These are phyloP conservation scores for Heritiera fomes DNA, from an alignment of 345 rosid species.

Conservation along the genomic window DNA sequence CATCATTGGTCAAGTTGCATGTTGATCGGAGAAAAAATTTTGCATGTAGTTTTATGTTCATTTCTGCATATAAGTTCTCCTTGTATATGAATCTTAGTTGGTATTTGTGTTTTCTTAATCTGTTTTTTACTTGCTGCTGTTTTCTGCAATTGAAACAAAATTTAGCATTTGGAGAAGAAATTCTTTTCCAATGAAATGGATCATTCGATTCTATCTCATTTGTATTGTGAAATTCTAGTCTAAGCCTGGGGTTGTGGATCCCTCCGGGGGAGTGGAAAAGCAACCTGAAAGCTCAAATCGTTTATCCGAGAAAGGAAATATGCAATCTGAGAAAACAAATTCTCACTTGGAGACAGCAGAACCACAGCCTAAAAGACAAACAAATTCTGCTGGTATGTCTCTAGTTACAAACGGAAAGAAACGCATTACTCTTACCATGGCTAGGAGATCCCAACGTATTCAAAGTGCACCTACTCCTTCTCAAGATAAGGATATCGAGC, in stretches of 20 bases:
- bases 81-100: neutral
- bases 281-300: conserved; percentile 24
- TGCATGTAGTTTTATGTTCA: neutral
- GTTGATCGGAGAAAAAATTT: neutral
- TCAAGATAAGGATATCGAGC: conserved; percentile 26
- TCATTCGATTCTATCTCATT: neutral
- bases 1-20: neutral
- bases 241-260: neutral
- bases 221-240: too few species aligned
- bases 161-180: neutral
- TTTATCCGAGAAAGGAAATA: neutral
- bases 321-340: conserved; percentile 23
- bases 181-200: neutral
- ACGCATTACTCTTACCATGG: neutral
- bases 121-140: too few species aligned
- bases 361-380: conserved; percentile 1
- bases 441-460: conserved; percentile 48
- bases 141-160: neutral
- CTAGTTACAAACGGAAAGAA: conserved; percentile 16
- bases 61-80: neutral
- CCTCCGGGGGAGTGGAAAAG: conserved; percentile 6
- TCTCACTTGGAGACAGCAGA: conserved; percentile 16
- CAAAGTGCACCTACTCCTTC: conserved; percentile 22
- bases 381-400: conserved; percentile 6
- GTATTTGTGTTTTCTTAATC: too few species aligned